Evolutionary conservation across 2,329 filamentous ascomycete genomes (phyloP).

Genomic region (Colletotrichum graminicola): DNA sequence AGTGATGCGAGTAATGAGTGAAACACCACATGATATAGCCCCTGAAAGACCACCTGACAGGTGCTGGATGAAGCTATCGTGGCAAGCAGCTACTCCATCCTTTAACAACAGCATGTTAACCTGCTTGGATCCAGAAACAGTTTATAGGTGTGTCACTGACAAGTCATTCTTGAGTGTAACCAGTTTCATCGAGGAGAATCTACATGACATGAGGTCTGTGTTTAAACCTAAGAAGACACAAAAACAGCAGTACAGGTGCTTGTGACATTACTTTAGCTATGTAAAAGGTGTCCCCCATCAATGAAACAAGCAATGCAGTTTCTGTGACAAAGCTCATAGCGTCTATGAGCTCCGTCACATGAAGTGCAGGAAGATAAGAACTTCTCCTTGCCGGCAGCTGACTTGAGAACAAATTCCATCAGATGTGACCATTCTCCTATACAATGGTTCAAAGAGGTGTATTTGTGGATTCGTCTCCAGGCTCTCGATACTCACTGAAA

Average conservation of each 20-base stretch:
- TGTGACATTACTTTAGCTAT: background rate
- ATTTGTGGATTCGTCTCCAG: background rate
- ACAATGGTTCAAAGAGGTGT: background rate
- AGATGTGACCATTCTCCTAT: background rate
- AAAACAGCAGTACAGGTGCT: background rate
- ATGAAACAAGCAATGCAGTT: background rate
- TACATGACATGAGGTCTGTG: background rate
- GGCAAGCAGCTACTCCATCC: background rate
- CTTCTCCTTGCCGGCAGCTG: background rate
- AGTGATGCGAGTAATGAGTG: no score
- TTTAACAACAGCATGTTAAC: background rate
- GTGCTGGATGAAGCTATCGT: background rate
- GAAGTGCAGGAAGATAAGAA: background rate
- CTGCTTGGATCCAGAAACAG: background rate
- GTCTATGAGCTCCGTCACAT: background rate
- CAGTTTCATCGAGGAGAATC: background rate
- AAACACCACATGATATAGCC: no score
- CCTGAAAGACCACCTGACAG: no score
- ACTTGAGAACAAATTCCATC: background rate
- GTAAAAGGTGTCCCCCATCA: background rate
- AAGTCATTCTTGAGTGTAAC: background rate
- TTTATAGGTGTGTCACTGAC: background rate
- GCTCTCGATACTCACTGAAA: background rate
- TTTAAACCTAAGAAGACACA: background rate
- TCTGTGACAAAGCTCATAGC: background rate